Conservation (phyloP, 495 filamentous ascomycete species). For the Penicillium crystallinum region DNA sequence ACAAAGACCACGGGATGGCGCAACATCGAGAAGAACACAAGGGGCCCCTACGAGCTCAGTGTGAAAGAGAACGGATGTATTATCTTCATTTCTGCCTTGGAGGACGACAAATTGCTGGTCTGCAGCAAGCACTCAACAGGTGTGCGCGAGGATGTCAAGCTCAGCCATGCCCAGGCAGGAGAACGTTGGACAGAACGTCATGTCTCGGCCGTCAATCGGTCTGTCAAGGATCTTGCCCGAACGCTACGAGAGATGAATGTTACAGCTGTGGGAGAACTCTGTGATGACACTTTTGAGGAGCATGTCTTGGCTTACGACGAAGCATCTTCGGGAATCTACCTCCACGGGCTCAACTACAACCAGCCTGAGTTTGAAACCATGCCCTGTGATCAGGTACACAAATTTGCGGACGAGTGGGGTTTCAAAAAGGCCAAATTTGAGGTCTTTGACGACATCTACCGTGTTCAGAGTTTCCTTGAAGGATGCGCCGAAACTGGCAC, state of each 20-base stretch:
- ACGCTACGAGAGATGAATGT: constrained; percentile 74
- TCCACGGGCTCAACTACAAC: constrained; percentile 95
- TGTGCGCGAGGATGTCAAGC: constrained; percentile 53
- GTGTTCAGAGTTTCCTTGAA: constrained; percentile 76
- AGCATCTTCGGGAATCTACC: constrained; percentile 83
- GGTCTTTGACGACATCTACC: constrained; percentile 64
- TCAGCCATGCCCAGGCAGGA: constrained; percentile 81
- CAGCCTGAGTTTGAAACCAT: constrained; percentile 84
- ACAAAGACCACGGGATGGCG: constrained; percentile 72
- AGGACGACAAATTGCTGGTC: constrained; percentile 80
- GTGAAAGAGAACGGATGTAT: constrained; percentile 99
- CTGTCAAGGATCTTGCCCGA: constrained; percentile 66
- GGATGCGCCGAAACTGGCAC: constrained; percentile 76
- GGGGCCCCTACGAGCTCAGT: constrained; percentile 89
- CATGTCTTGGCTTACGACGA: constrained; percentile 87
- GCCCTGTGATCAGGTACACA: constrained; percentile 68
- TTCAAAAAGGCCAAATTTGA: constrained; percentile 84
- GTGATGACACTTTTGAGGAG: constrained; percentile 94
- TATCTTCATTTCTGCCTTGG: constrained; percentile 90
- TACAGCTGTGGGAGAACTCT: constrained; percentile 93
- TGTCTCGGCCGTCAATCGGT: constrained; percentile 66
- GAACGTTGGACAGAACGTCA: constrained; percentile 83
- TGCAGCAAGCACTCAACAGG: constrained; percentile 99
- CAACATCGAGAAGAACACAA: constrained; percentile 70
- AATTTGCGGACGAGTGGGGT: constrained; percentile 90